Evolutionary conservation across 2,329 filamentous ascomycete genomes (phyloP).

Genomic region (Talaromyces amestolkiae): DNA sequence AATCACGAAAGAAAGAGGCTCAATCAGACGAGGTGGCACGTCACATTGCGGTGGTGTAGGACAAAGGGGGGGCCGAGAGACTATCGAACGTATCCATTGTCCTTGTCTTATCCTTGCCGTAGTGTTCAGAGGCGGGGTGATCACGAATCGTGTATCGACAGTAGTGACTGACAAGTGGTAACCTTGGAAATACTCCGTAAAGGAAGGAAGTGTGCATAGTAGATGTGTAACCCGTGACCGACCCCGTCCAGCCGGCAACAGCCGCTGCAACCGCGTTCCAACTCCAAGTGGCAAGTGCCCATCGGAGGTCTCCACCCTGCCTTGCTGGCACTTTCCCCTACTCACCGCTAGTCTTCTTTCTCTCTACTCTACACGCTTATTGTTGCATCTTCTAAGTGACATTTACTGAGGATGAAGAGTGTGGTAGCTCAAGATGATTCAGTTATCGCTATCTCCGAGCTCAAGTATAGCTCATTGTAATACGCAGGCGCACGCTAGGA

Average conservation of each 20-base stretch:
- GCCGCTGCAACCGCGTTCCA: constrained; percentile 7
- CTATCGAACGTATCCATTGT: constrained; percentile 2
- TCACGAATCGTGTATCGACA: neutral
- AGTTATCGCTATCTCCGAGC: too few relatives aligned
- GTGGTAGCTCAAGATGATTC: too few relatives aligned
- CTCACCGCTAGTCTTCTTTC: constrained; percentile 8
- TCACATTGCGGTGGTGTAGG: neutral
- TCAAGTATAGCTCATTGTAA: too few relatives aligned
- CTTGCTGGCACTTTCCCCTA: constrained; percentile 1
- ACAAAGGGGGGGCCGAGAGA: constrained; percentile 2
- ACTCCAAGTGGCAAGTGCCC: neutral
- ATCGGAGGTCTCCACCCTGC: constrained; percentile 4
- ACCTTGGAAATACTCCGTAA: too few relatives aligned
- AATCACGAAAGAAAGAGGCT: neutral
- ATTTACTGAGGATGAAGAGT: too few relatives aligned
- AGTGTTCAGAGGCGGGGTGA: neutral
- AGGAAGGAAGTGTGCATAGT: neutral
- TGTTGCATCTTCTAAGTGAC: too few relatives aligned
- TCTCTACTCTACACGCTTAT: neutral
- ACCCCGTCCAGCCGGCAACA: neutral
- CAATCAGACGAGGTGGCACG: neutral
- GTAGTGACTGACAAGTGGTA: neutral
- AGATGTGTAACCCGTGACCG: neutral
- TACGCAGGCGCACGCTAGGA: too few relatives aligned
- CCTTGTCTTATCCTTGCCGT: neutral